Base-by-base conservation (phyloP, 179 eudicot species). In the Nepenthes alata region DNA sequence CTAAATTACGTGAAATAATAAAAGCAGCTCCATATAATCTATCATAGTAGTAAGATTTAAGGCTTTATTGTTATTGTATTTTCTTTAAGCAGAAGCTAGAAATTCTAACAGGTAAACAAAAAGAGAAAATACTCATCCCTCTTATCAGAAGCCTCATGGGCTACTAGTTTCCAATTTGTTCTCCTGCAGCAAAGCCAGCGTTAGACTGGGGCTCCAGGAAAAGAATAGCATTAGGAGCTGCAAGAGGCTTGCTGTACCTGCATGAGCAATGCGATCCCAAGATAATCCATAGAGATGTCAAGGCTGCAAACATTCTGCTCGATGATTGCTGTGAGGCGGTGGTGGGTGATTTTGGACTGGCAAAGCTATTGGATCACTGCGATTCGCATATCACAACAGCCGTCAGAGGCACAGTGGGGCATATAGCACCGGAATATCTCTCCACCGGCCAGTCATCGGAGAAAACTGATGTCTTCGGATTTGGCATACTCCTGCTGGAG, bases 261-360 rank as follows among this genome's bases (percentile, higher is more conserved):
- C 97, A 89, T 48, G 97, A 89, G 76, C 96, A 89, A 58, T 89
- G 96, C 64, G 94, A 89, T 48, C 96, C 96, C 0, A 89, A 89
- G 77, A 89, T 89, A 41, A 86, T 89, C 64, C 96, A 86, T 63
- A 75, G 96, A 72, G 96, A 89, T 71, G 95, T 89, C 13, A 89
- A 89, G 72, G 96, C 96, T 41, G 96, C 96, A 69, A 89, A 89
- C 48, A 86, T 89, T 59, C 65, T 89, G 63, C 91, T 87, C 5
- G 96, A 87, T 7, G 95, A 84, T 58, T 55, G 73, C 56, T 89
- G 75, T 54, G 95, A 89, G 67, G 87, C 91, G 2, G 85, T 89
- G 49, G 95, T 89, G 3, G 97, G 97, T 59, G 97, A 89, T 75
- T 87, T 89, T 49, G 97, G 97, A 35, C 57, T 85, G 65, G 97